These are phyloP conservation scores for Selenicereus undatus DNA, from an alignment of 148 eudicot genomes.

Conservation along the genomic window DNA sequence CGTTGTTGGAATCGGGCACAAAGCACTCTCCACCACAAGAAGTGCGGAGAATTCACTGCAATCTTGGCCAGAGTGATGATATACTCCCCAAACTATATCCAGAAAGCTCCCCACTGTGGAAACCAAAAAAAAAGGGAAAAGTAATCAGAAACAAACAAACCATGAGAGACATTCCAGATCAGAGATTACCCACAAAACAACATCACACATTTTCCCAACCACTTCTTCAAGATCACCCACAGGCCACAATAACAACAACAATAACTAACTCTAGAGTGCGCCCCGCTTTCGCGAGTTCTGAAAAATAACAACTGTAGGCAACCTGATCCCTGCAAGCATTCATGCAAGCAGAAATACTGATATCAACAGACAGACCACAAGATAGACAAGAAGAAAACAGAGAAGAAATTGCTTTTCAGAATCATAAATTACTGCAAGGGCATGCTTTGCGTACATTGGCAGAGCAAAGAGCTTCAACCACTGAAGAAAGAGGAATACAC, in stretches of 20 bases:
- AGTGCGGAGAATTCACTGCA: constrained; percentile 33
- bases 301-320: too few relatives aligned
- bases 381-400: background rate
- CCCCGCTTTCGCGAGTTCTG: too few relatives aligned
- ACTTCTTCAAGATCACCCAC: background rate
- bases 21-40: constrained; percentile 37
- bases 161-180: background rate
- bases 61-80: constrained; percentile 67
- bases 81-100: constrained; percentile 36
- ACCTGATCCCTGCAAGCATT: too few relatives aligned
- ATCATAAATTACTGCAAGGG: background rate
- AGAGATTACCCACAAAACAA: constrained; percentile 10
- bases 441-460: background rate
- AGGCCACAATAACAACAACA: background rate
- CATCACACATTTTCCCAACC: background rate
- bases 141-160: constrained; percentile 2
- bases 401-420: background rate
- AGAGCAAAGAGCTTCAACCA: background rate
- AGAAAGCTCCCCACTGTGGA: constrained; percentile 32
- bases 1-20: constrained; percentile 20
- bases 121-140: background rate
- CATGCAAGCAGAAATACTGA: too few relatives aligned
- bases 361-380: background rate
- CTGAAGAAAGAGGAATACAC: background rate
- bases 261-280: too few relatives aligned